These are phyloP conservation scores for Calonectria henricotiae DNA, from an alignment of 2,329 filamentous ascomycete species.

Conservation along the genomic window DNA sequence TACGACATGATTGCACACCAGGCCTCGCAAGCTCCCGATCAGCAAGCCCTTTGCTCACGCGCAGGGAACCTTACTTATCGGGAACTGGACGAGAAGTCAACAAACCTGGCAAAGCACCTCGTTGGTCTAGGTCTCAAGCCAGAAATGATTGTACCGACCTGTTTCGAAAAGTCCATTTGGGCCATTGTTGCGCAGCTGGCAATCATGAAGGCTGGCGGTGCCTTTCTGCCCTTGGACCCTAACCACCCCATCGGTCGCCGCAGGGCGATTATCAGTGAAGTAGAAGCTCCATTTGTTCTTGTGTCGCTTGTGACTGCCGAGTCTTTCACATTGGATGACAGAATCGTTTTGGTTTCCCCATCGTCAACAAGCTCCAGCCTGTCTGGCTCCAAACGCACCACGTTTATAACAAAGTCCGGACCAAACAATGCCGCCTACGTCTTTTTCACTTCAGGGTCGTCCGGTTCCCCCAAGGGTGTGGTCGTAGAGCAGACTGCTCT, in stretches of 20 bases:
- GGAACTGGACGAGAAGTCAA: slow-evolving; percentile 10
- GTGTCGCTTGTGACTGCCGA: slow-evolving; percentile 12
- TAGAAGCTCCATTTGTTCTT: not conserved
- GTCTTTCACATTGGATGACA: slow-evolving; percentile 1
- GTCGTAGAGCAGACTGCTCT: slow-evolving; percentile 1
- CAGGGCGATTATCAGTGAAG: not conserved
- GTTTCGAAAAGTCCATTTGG: slow-evolving; percentile 29
- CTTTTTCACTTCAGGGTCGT: not conserved
- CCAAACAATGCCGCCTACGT: not conserved
- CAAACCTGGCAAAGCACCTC: slow-evolving; percentile 12
- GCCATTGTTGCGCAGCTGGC: slow-evolving; percentile 22
- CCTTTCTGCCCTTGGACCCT: slow-evolving; percentile 21
- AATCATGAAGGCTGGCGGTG: slow-evolving; percentile 25
- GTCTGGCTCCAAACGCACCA: not conserved
- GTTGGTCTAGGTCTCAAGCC: not conserved
- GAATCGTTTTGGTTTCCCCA: slow-evolving; percentile 5
- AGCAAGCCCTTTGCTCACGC: not conserved
- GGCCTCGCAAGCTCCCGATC: not conserved
- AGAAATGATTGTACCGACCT: slow-evolving; percentile 17
- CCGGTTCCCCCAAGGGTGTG: not conserved
- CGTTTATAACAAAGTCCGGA: not conserved
- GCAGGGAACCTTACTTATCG: not conserved
- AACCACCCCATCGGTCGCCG: not conserved
- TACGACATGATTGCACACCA: slow-evolving; percentile 10
- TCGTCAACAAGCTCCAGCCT: slow-evolving; percentile 6